A percentile compares a stretch with the other conserved stretches of the same genome.
These are phyloP conservation scores for Poa annua DNA, from an alignment of 176 grass and related monocot genomes.

Conservation along the genomic window DNA sequence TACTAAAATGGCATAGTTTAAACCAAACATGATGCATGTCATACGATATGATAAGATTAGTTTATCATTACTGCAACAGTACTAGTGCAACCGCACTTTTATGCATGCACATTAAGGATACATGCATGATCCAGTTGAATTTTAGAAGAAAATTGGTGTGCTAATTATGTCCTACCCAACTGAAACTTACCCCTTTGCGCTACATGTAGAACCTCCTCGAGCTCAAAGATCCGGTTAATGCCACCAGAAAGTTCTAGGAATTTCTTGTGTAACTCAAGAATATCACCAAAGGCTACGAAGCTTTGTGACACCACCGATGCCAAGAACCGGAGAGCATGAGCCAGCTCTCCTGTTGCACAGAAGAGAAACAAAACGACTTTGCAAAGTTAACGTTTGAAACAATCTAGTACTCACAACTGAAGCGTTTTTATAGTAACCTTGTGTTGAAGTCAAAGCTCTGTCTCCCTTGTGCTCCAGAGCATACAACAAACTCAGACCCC, in stretches of 20 bases:
- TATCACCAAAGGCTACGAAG: constrained; percentile 96
- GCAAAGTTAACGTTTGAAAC: constrained; percentile 25
- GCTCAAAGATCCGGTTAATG: constrained; percentile 93
- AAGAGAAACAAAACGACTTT: constrained; percentile 28
- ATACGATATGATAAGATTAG: neutral
- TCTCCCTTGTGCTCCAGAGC: constrained; percentile 98
- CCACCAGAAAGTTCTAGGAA: constrained; percentile 98
- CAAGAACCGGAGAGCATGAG: constrained; percentile 94
- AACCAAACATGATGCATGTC: neutral
- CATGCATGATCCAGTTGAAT: constrained; percentile 14
- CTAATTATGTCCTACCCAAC: constrained; percentile 20
- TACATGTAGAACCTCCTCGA: constrained; percentile 73
- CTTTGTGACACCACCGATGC: constrained; percentile 98
- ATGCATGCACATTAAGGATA: neutral
- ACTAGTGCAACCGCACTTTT: neutral
- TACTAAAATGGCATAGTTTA: neutral
- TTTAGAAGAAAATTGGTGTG: neutral
- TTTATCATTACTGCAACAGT: constrained; percentile 12
- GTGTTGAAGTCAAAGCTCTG: constrained; percentile 85
- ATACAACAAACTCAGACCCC: constrained; percentile 96
- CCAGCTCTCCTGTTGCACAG: constrained; percentile 78
- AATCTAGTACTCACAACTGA: constrained; percentile 16
- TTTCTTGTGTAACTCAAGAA: constrained; percentile 94
- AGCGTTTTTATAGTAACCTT: constrained; percentile 59
- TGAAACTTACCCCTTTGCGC: constrained; percentile 78